Conservation (phyloP, 2,329 filamentous ascomycete genomes). For the Fusarium coicis region DNA sequence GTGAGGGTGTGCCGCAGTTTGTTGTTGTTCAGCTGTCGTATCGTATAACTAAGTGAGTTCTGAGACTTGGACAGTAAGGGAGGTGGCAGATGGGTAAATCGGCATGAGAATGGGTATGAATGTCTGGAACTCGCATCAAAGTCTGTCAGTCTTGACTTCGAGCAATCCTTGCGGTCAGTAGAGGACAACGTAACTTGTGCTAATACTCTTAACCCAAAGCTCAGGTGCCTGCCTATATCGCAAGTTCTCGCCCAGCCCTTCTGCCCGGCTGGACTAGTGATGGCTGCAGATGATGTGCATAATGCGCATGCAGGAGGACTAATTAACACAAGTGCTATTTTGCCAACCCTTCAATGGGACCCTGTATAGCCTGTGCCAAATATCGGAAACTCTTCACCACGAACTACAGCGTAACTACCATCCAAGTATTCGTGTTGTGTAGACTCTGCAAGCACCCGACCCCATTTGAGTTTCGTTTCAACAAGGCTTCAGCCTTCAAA, state of each 20-base stretch:
- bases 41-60: not conserved
- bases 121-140: not conserved
- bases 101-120: not conserved
- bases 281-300: slow-evolving; percentile 28
- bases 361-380: not conserved
- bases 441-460: not conserved
- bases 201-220: not conserved
- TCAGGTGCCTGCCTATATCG: not conserved
- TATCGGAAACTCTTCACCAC: not conserved
- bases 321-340: not conserved
- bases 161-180: not conserved
- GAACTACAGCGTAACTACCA: not conserved
- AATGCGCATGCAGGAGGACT: slow-evolving; percentile 5
- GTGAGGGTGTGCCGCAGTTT: slow-evolving; percentile 3
- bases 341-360: not conserved
- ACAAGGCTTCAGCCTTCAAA: not conserved
- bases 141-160: not conserved
- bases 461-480: not conserved
- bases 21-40: not conserved
- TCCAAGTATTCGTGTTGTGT: not conserved
- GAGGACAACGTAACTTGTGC: not conserved
- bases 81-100: not conserved
- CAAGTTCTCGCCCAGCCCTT: not conserved
- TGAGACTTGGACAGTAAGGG: slow-evolving; percentile 7
- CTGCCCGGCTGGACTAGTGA: slow-evolving; percentile 4